Base-by-base conservation (phyloP, 225 moss, liverwort and hornwort species). In the Bryoerythrophyllum caledonicum region DNA sequence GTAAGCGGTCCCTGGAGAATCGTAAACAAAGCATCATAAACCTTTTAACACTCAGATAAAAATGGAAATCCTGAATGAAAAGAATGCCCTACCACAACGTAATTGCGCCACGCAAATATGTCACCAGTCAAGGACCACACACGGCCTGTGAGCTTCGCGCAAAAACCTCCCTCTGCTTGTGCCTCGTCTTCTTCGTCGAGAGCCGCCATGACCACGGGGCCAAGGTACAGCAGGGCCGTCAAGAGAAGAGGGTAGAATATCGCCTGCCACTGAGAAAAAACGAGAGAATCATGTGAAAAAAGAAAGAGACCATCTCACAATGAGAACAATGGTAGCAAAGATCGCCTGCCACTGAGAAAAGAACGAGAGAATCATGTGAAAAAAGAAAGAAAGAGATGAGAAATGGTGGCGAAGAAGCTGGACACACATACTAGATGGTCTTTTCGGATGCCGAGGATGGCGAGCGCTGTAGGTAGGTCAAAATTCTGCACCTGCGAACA, bases 41-140 rank as follows among this genome's bases (percentile, higher is more conserved):
- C 25, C 56, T 72, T 26, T 35, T 55, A 48, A 40, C 43, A 77
- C 8, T 24, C 17, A 14, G 6, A 70, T 3, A 57, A 61, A 41
- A 11, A 6, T 43, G 21, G 28, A 65, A 66, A 25, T 19, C 64
- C 21, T 15, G 15, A 13, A 34, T n/a, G 35, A 11, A 7, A 58
- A 70, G 1, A 49, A 71, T 63, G 54, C 1, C 81, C 68, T 87
- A 99, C 97, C 93, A 95, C 91, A 52, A 99, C 74, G 76, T 85
- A 95, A 67, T 93, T 93, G 53, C 99, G 93, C 99, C 99, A 99
- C 17, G 87, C 68, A 74, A 86, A 78, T 16, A 99, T 81, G 86
- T 99, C 89, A 23, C 87, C 82, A 11, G 70, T 75, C 65, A 90
- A 28, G 19, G 66, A 68, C 67, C 76, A 79, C 68, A 76, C 60